phyloP scores from a whole-genome alignment of 441 rosid species.

The Eutrema salsugineum region DNA sequence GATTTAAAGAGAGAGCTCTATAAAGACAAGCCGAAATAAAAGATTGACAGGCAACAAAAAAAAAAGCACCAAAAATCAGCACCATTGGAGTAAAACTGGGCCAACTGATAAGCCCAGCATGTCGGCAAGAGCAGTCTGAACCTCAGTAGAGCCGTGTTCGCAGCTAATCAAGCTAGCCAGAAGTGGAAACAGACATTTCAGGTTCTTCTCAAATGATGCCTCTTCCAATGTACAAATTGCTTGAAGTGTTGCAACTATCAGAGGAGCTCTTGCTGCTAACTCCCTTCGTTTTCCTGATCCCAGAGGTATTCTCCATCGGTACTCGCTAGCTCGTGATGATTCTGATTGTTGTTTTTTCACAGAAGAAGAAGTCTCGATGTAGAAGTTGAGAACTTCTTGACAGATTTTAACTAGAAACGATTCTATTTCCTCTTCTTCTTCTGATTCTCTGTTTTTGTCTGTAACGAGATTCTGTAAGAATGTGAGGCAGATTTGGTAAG shows the following conservation, averaged over 20 bases:
- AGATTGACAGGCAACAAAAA: background rate
- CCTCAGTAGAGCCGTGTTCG: slow-evolving; percentile 94
- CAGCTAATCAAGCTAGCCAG: slow-evolving; percentile 79
- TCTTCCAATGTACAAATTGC: slow-evolving; percentile 81
- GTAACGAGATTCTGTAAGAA: slow-evolving; percentile 76
- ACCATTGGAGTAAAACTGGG: slow-evolving; percentile 77
- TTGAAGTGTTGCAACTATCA: slow-evolving; percentile 83
- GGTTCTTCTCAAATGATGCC: slow-evolving; percentile 68
- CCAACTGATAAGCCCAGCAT: slow-evolving; percentile 89
- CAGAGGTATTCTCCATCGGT: slow-evolving; percentile 72
- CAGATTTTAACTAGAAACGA: slow-evolving; percentile 70
- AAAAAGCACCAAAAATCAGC: slow-evolving; percentile 41
- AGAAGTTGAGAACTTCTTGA: slow-evolving; percentile 69
- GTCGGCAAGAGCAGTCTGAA: slow-evolving; percentile 89
- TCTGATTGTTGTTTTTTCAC: slow-evolving; percentile 38
- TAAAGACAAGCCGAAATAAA: background rate
- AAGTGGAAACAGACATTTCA: slow-evolving; percentile 70
- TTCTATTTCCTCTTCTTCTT: slow-evolving; percentile 68
- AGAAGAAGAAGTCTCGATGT: slow-evolving; percentile 52
- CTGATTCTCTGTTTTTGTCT: slow-evolving; percentile 50
- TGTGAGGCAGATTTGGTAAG: slow-evolving; percentile 94
- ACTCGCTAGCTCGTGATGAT: slow-evolving; percentile 37
- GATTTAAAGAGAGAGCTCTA: slow-evolving; percentile 6
- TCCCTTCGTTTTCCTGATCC: slow-evolving; percentile 97
- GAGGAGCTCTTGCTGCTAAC: slow-evolving; percentile 94